These are phyloP conservation scores for Mycena leptocephala DNA, from an alignment of 768 basidiomycete species.

Conservation along the genomic window DNA sequence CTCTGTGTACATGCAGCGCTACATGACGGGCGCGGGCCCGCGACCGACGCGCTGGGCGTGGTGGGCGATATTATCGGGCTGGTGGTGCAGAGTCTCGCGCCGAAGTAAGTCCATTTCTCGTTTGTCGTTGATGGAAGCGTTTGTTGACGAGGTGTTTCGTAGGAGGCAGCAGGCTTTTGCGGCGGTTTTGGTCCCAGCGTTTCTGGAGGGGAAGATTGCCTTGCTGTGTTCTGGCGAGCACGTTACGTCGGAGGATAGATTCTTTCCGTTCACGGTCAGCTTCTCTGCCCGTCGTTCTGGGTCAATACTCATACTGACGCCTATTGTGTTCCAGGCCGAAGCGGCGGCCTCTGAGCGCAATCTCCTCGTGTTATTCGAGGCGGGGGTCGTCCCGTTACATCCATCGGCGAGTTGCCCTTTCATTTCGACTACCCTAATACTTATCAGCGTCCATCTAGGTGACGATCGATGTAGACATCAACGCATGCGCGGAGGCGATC, in stretches of 20 bases:
- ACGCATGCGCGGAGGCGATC: slow-evolving; percentile 67
- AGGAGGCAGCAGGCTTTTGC: slow-evolving; percentile 81
- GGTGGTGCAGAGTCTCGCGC: slow-evolving; percentile 74
- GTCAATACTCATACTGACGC: not conserved
- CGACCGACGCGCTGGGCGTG: slow-evolving; percentile 67
- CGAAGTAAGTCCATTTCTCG: slow-evolving; percentile 69
- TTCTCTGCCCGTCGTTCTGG: not conserved
- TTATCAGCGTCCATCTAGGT: slow-evolving; percentile 8
- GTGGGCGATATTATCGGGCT: slow-evolving; percentile 79
- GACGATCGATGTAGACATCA: slow-evolving; percentile 67
- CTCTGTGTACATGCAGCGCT: slow-evolving; percentile 67
- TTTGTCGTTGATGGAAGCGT: not conserved
- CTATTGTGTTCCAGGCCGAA: slow-evolving; percentile 53
- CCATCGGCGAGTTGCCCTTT: slow-evolving; percentile 69
- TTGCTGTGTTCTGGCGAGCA: slow-evolving; percentile 38
- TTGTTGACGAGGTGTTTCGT: not conserved
- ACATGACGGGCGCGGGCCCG: slow-evolving; percentile 51
- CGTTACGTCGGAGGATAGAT: slow-evolving; percentile 72
- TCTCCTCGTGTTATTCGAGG: slow-evolving; percentile 77
- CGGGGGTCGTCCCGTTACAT: slow-evolving; percentile 74
- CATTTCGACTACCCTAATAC: not conserved
- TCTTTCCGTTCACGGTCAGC: slow-evolving; percentile 71
- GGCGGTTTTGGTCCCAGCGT: slow-evolving; percentile 66
- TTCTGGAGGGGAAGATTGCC: slow-evolving; percentile 66
- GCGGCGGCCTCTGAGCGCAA: slow-evolving; percentile 71